A percentile compares a stretch with the other conserved stretches of the same genome.
Evolutionary conservation across 1,139 yeast genomes (phyloP).

Genomic region (Pneumocystis carinii): DNA sequence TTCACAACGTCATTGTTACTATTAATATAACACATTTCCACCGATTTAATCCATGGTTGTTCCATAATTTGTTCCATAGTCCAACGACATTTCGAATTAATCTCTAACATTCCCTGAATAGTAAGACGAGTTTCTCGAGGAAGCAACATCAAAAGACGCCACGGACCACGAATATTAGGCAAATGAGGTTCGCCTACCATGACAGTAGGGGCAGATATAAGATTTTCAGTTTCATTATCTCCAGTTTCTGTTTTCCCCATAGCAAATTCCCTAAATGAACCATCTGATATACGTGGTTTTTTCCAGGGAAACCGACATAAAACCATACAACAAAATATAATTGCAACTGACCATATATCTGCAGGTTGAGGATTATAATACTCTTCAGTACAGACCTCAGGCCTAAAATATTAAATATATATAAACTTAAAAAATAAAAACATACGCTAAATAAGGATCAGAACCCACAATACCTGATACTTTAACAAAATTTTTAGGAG

Average conservation of each 20-base stretch:
- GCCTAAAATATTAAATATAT: constrained; percentile 22
- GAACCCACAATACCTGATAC: constrained; percentile 95
- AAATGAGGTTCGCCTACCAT: constrained; percentile 14
- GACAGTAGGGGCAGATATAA: background rate
- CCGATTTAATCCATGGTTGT: constrained; percentile 60
- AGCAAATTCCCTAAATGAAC: constrained; percentile 60
- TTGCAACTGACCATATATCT: constrained; percentile 91
- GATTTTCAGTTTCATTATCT: background rate
- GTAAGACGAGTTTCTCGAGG: constrained; percentile 79
- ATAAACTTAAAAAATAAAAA: background rate
- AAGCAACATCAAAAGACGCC: constrained; percentile 67
- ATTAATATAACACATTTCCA: constrained; percentile 32
- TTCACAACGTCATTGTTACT: constrained; percentile 28
- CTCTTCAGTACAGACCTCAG: constrained; percentile 64
- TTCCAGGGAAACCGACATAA: constrained; percentile 95
- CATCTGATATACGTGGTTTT: constrained; percentile 75
- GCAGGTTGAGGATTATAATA: constrained; percentile 86
- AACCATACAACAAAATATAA: constrained; percentile 91
- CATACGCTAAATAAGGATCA: constrained; percentile 76
- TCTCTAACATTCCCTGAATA: constrained; percentile 53
- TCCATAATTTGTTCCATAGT: constrained; percentile 48
- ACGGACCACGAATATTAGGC: constrained; percentile 48
- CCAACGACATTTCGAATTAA: constrained; percentile 57
- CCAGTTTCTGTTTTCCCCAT: constrained; percentile 22
- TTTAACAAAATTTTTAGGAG: constrained; percentile 63